Percentiles rank a stretch among this genome's conserved stretches.
phyloP scores from a whole-genome alignment of 2,329 filamentous ascomycete genomes.

The Cordyceps militaris region DNA sequence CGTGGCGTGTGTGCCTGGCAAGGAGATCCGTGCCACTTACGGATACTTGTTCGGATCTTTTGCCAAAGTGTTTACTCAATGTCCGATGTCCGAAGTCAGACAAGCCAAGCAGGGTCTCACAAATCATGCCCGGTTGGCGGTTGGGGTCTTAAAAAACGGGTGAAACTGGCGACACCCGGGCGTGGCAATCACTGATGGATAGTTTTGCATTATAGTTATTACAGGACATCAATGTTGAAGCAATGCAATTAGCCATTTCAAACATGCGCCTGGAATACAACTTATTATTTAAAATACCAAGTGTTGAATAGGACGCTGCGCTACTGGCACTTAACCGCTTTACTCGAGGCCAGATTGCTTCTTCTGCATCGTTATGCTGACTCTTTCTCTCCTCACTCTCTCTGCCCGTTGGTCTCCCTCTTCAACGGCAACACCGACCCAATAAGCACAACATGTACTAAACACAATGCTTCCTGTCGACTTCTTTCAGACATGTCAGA shows the following conservation, averaged over 20 bases:
- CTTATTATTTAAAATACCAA: too few relatives aligned
- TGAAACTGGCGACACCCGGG: not conserved
- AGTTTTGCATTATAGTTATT: too few relatives aligned
- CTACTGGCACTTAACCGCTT: too few relatives aligned
- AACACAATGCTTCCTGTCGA: not conserved
- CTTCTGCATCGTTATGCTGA: not conserved
- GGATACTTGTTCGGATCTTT: not conserved
- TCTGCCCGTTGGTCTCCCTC: not conserved
- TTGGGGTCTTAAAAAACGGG: not conserved
- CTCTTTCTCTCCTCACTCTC: not conserved
- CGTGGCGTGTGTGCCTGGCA: not conserved
- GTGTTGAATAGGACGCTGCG: too few relatives aligned
- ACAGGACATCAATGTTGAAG: too few relatives aligned
- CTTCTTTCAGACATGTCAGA: not conserved
- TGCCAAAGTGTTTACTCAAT: not conserved
- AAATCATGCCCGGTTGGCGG: too few relatives aligned
- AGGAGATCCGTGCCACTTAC: not conserved
- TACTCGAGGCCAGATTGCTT: too few relatives aligned
- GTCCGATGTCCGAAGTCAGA: conserved; percentile 1
- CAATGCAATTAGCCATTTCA: too few relatives aligned
- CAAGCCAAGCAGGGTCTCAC: not conserved
- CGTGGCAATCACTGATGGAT: too few relatives aligned
- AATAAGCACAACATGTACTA: not conserved
- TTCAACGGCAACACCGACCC: not conserved
- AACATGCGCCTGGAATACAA: too few relatives aligned